phyloP scores from a whole-genome alignment of 1,139 yeast genomes.

The Protomyces inouyei region DNA sequence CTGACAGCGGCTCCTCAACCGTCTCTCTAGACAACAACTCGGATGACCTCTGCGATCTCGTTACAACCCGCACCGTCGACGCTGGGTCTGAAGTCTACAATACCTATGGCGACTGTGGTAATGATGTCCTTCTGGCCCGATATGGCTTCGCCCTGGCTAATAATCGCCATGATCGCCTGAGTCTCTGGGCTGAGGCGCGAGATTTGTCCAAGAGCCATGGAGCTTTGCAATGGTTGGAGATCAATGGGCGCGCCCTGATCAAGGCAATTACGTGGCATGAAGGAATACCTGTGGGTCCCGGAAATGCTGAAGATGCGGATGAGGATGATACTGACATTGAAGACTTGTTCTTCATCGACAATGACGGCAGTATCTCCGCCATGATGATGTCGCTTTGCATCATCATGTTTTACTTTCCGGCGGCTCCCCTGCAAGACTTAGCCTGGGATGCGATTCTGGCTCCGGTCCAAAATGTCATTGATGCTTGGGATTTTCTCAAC shows the following conservation, averaged over 20 bases:
- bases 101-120: constrained; percentile 69
- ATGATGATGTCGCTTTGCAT: background rate
- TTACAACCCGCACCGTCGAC: constrained; percentile 57
- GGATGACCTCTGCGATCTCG: constrained; percentile 39
- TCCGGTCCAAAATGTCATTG: background rate
- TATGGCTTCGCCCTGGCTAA: constrained; percentile 65
- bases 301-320: background rate
- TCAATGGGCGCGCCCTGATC: constrained; percentile 1
- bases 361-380: background rate
- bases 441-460: background rate
- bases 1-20: background rate
- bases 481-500: background rate
- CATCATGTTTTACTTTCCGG: background rate
- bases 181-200: constrained; percentile 2
- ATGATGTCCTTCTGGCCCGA: constrained; percentile 60
- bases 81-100: constrained; percentile 62
- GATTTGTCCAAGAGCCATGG: background rate
- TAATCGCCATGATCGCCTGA: constrained; percentile 55
- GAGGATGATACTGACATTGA: background rate
- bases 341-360: background rate
- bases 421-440: background rate
- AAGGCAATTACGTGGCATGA: background rate
- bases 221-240: background rate
- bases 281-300: background rate
- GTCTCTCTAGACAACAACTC: background rate